A percentile compares a stretch with the other conserved stretches of the same genome.
Conservation (phyloP, 1,139 yeast genomes). For the Meyerozyma smithsonii region DNA sequence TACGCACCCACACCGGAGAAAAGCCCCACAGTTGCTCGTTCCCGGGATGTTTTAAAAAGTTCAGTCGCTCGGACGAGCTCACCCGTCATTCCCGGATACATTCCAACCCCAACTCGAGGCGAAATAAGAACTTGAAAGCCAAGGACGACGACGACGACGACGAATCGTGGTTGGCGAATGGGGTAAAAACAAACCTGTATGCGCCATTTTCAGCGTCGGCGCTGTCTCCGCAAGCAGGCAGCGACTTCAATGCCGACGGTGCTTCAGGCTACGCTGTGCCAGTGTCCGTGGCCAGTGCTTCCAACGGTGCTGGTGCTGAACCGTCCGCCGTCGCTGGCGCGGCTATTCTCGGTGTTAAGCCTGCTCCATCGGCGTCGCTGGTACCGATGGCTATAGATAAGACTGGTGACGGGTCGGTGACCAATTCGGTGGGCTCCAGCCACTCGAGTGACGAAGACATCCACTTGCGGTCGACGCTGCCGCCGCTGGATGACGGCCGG, state of each 20-base stretch:
- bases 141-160: background rate
- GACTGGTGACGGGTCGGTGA: background rate
- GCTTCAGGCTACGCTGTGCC: too few relatives aligned
- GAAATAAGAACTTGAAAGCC: slow-evolving; percentile 38
- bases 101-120: slow-evolving; percentile 57
- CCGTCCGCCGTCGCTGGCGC: background rate
- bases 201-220: background rate
- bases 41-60: slow-evolving; percentile 63
- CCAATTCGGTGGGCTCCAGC: background rate
- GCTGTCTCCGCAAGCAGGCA: background rate
- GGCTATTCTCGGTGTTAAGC: too few relatives aligned
- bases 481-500: background rate
- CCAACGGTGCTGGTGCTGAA: background rate
- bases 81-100: slow-evolving; percentile 66
- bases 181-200: background rate
- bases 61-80: slow-evolving; percentile 64
- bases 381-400: too few relatives aligned
- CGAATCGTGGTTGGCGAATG: background rate
- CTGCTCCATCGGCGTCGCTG: too few relatives aligned
- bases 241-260: background rate
- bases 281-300: too few relatives aligned
- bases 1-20: slow-evolving; percentile 67
- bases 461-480: background rate
- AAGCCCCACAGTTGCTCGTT: slow-evolving; percentile 71
- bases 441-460: slow-evolving; percentile 1